Evolutionary conservation across 106 monocot species (phyloP), one percentile per base, ranked within the genome.

Genomic region (Dendrobium catenatum): DNA sequence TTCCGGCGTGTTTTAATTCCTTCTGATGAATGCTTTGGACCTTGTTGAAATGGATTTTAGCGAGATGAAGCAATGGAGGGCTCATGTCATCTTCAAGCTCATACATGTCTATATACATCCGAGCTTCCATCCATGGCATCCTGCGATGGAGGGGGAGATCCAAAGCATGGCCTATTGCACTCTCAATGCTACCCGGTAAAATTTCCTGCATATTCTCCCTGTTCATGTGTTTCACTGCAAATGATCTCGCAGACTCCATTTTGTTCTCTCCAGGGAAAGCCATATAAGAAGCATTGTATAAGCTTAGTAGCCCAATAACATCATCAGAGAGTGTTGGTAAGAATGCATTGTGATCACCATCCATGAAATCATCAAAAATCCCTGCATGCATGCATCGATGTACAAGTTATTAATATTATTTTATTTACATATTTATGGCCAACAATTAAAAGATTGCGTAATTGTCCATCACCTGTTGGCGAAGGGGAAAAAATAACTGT

Each of bases 121-220:
- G 20, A 26, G 77, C 47, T 49, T 48, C 77, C 19, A 77, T 29
- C 77, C 77, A 48, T 51, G 77, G 77, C 77, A 77, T 77, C 47
- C 46, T 20, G 5, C 48, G 46, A 6, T 64, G 64, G 6, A 64
- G 64, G 64, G 64, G 64, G 24, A 64, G 64, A 26, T 64, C 26
- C 22, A 64, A 6, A 8, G 64, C 64, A 26, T 64, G 64, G 4
- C 2, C 5, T 11, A 64, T 11, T 22, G 51, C 10, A 11, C 51
- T 51, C 13, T 51, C 2, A 24, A 26, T 64, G 64, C 22, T 11
- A 20, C 0, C 20, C 4, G 20, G 4, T 64, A 11, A 22, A 64
- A 22, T 20, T 20, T 22, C 22, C 64, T 22, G 2, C 15, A 4
- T 55, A 17, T 55, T 55, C 55, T 55, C 17, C 55, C 17, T 17